phyloP scores from a whole-genome alignment of 2,329 filamentous ascomycete species.

The Acrocalymma vagum region DNA sequence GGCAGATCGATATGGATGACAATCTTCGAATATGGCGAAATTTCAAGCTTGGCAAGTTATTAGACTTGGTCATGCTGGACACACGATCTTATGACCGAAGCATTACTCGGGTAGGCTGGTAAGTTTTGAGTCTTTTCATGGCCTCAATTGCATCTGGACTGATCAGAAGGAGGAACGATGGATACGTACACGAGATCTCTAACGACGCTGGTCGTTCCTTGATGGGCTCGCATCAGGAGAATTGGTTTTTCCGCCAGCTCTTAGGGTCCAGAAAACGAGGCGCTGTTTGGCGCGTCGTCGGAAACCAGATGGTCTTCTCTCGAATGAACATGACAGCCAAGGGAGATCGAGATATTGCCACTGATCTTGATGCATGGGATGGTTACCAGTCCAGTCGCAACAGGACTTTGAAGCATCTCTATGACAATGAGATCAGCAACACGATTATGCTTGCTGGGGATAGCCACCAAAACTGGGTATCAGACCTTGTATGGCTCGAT shows the following conservation, averaged over 20 bases:
- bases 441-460: slow-evolving; percentile 77
- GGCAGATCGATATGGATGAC: slow-evolving; percentile 46
- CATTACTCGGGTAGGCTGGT: slow-evolving; percentile 46
- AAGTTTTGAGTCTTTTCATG: slow-evolving; percentile 25
- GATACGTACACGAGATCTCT: slow-evolving; percentile 67
- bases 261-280: slow-evolving; percentile 65
- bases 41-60: slow-evolving; percentile 50
- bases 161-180: slow-evolving; percentile 57
- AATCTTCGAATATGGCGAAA: slow-evolving; percentile 52
- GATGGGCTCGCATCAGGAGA: slow-evolving; percentile 76
- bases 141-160: slow-evolving; percentile 1
- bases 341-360: slow-evolving; percentile 11
- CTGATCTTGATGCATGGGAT: slow-evolving; percentile 61
- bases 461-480: slow-evolving; percentile 68
- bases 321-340: slow-evolving; percentile 27
- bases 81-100: slow-evolving; percentile 51
- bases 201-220: slow-evolving; percentile 72
- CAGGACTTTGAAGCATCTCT: slow-evolving; percentile 71
- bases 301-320: slow-evolving; percentile 66
- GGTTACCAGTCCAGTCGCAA: slow-evolving; percentile 74
- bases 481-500: slow-evolving; percentile 53
- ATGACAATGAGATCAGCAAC: slow-evolving; percentile 72
- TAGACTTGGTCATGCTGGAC: slow-evolving; percentile 54
- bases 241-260: slow-evolving; percentile 64
- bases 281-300: slow-evolving; percentile 73